phyloP scores from a whole-genome alignment of 1,139 yeast genomes.

The Candida tetrigidarum region DNA sequence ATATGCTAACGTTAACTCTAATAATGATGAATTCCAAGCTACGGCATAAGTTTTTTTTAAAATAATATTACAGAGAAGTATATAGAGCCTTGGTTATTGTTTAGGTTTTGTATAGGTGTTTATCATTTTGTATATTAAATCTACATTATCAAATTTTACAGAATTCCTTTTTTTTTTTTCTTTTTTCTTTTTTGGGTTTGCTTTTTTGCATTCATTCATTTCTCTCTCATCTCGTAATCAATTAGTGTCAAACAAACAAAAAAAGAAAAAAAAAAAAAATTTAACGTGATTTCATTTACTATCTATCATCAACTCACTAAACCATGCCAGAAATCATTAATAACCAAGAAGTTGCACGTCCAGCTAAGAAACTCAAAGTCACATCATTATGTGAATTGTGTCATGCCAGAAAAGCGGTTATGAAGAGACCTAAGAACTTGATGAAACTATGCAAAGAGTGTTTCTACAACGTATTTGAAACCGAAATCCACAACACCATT shows the following conservation, averaged over 20 bases:
- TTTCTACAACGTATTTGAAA: slow-evolving; percentile 88
- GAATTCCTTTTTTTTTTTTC: no score
- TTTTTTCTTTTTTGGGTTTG: neutral
- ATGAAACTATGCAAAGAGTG: slow-evolving; percentile 93
- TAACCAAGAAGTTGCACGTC: neutral
- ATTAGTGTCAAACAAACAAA: neutral
- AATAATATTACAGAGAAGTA: slow-evolving; percentile 1
- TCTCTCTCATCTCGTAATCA: neutral
- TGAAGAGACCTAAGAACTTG: slow-evolving; percentile 90
- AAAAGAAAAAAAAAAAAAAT: slow-evolving; percentile 1
- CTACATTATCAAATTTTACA: neutral
- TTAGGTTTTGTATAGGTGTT: slow-evolving; percentile 5
- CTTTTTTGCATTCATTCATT: neutral
- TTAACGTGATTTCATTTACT: neutral
- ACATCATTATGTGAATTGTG: slow-evolving; percentile 80
- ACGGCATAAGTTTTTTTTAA: slow-evolving; percentile 21
- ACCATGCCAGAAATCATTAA: slow-evolving; percentile 11
- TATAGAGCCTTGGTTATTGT: no score
- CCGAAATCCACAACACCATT: slow-evolving; percentile 94
- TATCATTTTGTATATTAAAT: slow-evolving; percentile 8
- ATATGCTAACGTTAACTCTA: slow-evolving; percentile 50
- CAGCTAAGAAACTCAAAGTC: slow-evolving; percentile 40
- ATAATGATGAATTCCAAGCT: slow-evolving; percentile 52
- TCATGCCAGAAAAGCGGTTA: slow-evolving; percentile 78
- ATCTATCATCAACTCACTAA: slow-evolving; percentile 1